Evolutionary conservation across 208 protist species (phyloP).

Genomic region (Blastocrithidia nonstop): DNA sequence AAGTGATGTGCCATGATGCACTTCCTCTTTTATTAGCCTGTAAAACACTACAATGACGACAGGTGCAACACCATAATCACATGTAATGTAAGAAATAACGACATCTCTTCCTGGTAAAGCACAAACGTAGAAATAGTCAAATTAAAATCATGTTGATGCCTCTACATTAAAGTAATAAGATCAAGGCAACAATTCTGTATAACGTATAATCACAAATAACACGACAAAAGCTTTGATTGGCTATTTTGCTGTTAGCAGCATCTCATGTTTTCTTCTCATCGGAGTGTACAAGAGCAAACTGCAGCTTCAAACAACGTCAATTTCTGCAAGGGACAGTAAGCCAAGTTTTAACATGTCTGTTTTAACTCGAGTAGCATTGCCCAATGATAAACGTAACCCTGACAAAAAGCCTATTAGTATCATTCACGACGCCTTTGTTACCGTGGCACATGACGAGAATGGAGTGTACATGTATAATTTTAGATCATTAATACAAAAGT

Average conservation of each 20-base stretch:
- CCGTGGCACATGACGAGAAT: constrained; percentile 59
- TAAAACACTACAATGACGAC: no score
- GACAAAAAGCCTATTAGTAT: constrained; percentile 80
- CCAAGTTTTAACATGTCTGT: constrained; percentile 9
- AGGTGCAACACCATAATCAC: no score
- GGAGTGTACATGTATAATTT: constrained; percentile 40
- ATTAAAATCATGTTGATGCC: no score
- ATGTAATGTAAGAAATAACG: not conserved
- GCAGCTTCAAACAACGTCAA: no score
- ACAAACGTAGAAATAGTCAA: no score
- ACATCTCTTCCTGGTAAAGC: not conserved
- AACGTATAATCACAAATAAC: no score
- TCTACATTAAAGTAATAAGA: no score
- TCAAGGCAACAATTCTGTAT: constrained; percentile 8
- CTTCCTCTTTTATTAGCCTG: constrained; percentile 12
- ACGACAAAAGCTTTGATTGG: no score
- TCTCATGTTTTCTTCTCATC: constrained; percentile 40
- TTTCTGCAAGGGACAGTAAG: not conserved
- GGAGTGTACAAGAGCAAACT: constrained; percentile 14
- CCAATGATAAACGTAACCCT: constrained; percentile 39
- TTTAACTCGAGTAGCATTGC: constrained; percentile 32
- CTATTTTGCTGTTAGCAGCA: constrained; percentile 56
- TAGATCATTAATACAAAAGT: constrained; percentile 18
- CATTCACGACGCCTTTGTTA: constrained; percentile 13
- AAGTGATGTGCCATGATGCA: constrained; percentile 69